Evolutionary conservation across 805 yeast species (phyloP), one percentile per base, ranked within the genome.

Genomic region (Metschnikowia santaceciliae): DNA sequence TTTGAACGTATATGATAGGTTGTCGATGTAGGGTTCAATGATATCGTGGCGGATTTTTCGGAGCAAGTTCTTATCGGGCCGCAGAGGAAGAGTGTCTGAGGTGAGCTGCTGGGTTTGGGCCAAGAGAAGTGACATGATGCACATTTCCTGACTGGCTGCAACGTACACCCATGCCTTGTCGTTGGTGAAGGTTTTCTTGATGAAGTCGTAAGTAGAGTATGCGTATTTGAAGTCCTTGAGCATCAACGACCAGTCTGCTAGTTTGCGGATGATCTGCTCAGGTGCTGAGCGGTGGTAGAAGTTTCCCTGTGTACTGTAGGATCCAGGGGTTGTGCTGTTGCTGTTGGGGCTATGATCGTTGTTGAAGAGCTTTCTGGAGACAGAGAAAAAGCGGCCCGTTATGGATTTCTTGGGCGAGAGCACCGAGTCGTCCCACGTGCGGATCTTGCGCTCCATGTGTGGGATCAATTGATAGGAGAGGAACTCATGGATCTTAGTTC

Each of bases 161-260:
- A 84, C 78, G 59, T 86, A 82, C 11, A 76, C 70, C 90, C 94
- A 89, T 0, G 94, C 89, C 67, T 84, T 86, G 60, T 86, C 94
- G 52, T 80, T 79, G 37, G 81, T 72, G 57, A 84, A 84, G 63
- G 91, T 97, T 60, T 86, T 85, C 53, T 85, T 84, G 36, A 90
- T 76, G 46, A 88, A 65, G 53, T 92, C 98, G 64, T 92, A 92
- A 1, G 90, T 86, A 1, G 87, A 74, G 61, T 86, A 85, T 2
- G 97, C 94, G 51, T 81, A 83, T 64, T 84, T 84, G 74, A 86
- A 92, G 70, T 94, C 97, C 35, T 90, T 80, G n/a, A 91, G 69
- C 83, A 94, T 88, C 61, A 92, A 82, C 6, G 90, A 83, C 89
- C 96, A 89, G 65, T 94, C 99, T 0, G 96, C 98, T 26, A 92